Conservation (phyloP, 1,139 yeast genomes). For the Zygosaccharomyces sapae region DNA sequence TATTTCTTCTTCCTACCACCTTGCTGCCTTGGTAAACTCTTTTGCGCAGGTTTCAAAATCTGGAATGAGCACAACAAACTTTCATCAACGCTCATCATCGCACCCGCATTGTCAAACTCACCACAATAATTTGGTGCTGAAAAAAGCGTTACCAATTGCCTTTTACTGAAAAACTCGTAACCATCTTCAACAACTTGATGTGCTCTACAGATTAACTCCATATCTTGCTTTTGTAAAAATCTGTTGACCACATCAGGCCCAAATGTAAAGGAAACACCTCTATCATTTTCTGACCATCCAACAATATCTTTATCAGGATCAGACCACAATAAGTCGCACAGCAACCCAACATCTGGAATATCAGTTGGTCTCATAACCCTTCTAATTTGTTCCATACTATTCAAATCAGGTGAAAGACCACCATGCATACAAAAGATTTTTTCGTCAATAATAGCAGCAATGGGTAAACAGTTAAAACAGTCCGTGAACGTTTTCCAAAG, state of each 20-base stretch:
- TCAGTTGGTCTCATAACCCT: slow-evolving; percentile 98
- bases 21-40: slow-evolving; percentile 41
- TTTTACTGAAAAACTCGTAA: slow-evolving; percentile 90
- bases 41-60: slow-evolving; percentile 95
- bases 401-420: slow-evolving; percentile 93
- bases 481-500: slow-evolving; percentile 98
- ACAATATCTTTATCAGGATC: slow-evolving; percentile 97
- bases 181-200: slow-evolving; percentile 99
- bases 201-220: slow-evolving; percentile 96
- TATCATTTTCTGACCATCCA: slow-evolving; percentile 98
- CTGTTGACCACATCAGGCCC: slow-evolving; percentile 98
- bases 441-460: slow-evolving; percentile 96
- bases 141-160: slow-evolving; percentile 91
- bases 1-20: slow-evolving; percentile 35
- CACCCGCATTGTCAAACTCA: slow-evolving; percentile 97
- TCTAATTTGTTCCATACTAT: slow-evolving; percentile 96
- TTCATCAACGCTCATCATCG: slow-evolving; percentile 98
- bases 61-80: slow-evolving; percentile 95
- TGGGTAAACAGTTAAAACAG: slow-evolving; percentile 96
- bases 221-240: slow-evolving; percentile 90
- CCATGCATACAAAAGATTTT: slow-evolving; percentile 99
- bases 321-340: slow-evolving; percentile 95
- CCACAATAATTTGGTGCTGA: slow-evolving; percentile 98
- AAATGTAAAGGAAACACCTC: slow-evolving; percentile 96
- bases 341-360: slow-evolving; percentile 92